Evolutionary conservation across 2,329 filamentous ascomycete species (phyloP), one percentile per base, ranked within the genome.

Genomic region (Fusarium sp.): DNA sequence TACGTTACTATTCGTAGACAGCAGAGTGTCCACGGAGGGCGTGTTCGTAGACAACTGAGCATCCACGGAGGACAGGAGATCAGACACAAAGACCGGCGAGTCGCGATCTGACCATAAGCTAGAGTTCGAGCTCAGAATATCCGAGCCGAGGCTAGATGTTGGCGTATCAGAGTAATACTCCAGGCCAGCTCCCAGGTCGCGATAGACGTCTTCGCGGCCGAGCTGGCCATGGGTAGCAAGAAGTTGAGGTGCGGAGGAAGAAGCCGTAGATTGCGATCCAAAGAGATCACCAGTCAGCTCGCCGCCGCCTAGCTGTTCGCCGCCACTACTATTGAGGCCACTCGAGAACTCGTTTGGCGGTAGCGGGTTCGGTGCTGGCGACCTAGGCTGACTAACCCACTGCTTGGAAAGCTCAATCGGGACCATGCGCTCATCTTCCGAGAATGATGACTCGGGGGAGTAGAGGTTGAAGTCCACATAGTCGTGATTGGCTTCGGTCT

Each of bases 381-480:
- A 61, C 49, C 46, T 61, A 25, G 65, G 68, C 46, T 67, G 67
- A 59, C 59, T 63, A 47, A 63, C 49, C 23, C 49, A 43, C 47
- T 71, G 64, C 55, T 63, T 69, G 20, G 67, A 66, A 15, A 72
- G 53, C 35, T 72, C 70, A 46, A 77, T 71, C 15, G 76, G 66
- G 58, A 75, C 77, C 74, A 79, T 77, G 14, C 69, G 78, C 42
- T 87, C 85, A 59, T 86, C 85, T 56, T 85, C 83, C 15, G 83
- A 77, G 72, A 81, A 81, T 60, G 76, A 79, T 18, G 83, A 81
- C 21, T 77, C 75, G 4, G 85, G 85, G 48, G 85, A 87, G 77
- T 82, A 87, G 17, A 87, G 80, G 71, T 82, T 84, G 78, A 87
- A 87, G 77, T 87, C 85, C 67, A 81, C 76, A 70, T 87, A 87